Evolutionary conservation across 176 grass and related monocot species (phyloP), one percentile per base, ranked within the genome.

Genomic region (Neostapfia colusana): DNA sequence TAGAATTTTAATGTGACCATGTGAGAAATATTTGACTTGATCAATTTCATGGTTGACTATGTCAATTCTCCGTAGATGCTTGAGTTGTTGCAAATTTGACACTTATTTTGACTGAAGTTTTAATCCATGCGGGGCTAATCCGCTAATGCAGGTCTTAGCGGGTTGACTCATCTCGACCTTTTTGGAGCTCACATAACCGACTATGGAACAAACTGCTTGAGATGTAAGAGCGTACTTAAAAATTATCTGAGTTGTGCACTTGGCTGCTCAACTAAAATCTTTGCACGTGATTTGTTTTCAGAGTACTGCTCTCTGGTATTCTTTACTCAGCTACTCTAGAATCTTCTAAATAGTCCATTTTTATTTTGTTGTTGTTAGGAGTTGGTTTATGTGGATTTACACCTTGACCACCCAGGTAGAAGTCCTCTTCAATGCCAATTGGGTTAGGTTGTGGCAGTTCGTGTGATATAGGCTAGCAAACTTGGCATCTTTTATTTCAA

Each of bases 151-250:
- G 95, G 87, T 88, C 87, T 98, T 62, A 98, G 87, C 71, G 89
- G 91, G 45, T 84, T 98, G 78, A 98, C 89, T 50, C 87, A 87
- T 85, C 87, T 98, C 76, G 95, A 98, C 78, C 95, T 98, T 73
- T 98, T 95, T 34, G 95, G 89, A 65, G 95, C 95, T 90, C 85
- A 80, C 10, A 85, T 98, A 73, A 92, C 91, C 24, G 95, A 98
- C 74, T 60, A 76, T 10, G 95, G 95, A 17, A 86, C 95, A 72
- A 92, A 81, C 74, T 95, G 48, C 87, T 92, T 98, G 36, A 88
- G 85, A 85, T 79, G 95, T 98, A 88, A 83, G 95, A 78, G 15
- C 81, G 63, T 36, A 68, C 63, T 50, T 66, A 4, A 41, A 41
- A 41, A 67, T 39, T 58, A 8, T 54, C 77, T 60, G 18, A 7